These are phyloP conservation scores for Pseudofabraea citricarpa DNA, from an alignment of 2,329 filamentous ascomycete species.

Conservation along the genomic window DNA sequence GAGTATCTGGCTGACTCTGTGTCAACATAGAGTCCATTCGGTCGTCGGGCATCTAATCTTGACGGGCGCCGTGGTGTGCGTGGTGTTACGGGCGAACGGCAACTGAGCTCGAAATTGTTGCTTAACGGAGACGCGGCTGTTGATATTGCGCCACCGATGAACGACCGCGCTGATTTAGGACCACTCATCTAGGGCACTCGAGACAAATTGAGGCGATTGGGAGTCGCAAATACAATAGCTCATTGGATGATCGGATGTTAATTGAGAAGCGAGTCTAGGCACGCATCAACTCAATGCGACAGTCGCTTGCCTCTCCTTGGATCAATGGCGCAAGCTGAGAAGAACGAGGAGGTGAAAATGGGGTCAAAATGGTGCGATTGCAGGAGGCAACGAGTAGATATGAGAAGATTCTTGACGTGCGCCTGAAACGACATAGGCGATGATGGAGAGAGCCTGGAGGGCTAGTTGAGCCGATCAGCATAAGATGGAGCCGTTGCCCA, in stretches of 20 bases:
- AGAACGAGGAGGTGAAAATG: constrained; percentile 3
- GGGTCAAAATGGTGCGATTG: constrained; percentile 5
- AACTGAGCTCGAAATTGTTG: constrained; percentile 26
- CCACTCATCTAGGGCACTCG: constrained; percentile 9
- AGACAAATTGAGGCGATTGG: constrained; percentile 5
- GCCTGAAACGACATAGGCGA: constrained; percentile 7
- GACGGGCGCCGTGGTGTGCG: constrained; percentile 16
- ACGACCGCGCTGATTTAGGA: constrained; percentile 10
- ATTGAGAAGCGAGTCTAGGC: not conserved
- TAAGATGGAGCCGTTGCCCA: constrained; percentile 9
- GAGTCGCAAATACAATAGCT: constrained; percentile 2
- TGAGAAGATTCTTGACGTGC: constrained; percentile 17
- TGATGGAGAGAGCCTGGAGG: not conserved
- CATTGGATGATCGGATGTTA: constrained; percentile 8
- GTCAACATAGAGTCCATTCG: constrained; percentile 9
- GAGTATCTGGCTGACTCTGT: constrained; percentile 8
- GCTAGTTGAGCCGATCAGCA: constrained; percentile 7
- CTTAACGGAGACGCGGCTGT: constrained; percentile 26
- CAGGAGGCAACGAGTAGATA: constrained; percentile 17
- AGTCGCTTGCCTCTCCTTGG: not conserved
- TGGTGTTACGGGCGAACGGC: constrained; percentile 28
- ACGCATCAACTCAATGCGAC: constrained; percentile 1
- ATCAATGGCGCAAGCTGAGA: constrained; percentile 9
- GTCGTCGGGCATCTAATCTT: constrained; percentile 1
- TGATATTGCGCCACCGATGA: constrained; percentile 19